A percentile compares a stretch with the other conserved stretches of the same genome.
Conservation (phyloP, 73 alveolate species). For the Paramecium caudatum region DNA sequence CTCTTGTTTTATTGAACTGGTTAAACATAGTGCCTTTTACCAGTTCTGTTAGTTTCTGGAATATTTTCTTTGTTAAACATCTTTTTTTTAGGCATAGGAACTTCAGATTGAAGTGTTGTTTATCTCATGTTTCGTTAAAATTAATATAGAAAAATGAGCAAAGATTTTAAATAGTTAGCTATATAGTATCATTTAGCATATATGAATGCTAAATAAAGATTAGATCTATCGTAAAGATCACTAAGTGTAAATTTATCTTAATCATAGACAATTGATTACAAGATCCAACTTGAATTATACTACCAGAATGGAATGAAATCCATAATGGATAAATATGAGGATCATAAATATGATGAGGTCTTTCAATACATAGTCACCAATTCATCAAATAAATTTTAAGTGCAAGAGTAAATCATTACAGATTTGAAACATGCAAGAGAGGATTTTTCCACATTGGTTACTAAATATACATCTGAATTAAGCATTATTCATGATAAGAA, state of each 20-base stretch:
- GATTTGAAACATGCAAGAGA: slow-evolving; percentile 31
- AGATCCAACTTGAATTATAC: background rate
- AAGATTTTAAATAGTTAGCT: slow-evolving; percentile 21
- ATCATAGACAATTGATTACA: slow-evolving; percentile 45
- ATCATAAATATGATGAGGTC: slow-evolving; percentile 36
- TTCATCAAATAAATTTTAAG: slow-evolving; percentile 8
- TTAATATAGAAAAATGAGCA: background rate
- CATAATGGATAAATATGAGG: slow-evolving; percentile 30
- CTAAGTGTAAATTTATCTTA: background rate
- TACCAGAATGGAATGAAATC: slow-evolving; percentile 14
- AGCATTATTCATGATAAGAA: background rate
- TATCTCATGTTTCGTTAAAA: slow-evolving; percentile 34
- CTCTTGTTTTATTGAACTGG: background rate
- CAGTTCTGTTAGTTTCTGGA: background rate
- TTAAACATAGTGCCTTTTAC: background rate
- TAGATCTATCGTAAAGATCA: slow-evolving; percentile 48
- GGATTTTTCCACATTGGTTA: background rate
- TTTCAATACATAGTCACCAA: background rate
- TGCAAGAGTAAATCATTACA: background rate
- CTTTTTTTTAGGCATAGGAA: background rate
- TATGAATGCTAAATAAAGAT: slow-evolving; percentile 29
- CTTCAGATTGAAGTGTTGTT: background rate
- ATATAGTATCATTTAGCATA: slow-evolving; percentile 34
- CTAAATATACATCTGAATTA: background rate
- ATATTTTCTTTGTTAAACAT: slow-evolving; percentile 44